A percentile compares a stretch with the other conserved stretches of the same genome.
phyloP scores from a whole-genome alignment of 108 stramenopile species.

The Epithemia pelagica region DNA sequence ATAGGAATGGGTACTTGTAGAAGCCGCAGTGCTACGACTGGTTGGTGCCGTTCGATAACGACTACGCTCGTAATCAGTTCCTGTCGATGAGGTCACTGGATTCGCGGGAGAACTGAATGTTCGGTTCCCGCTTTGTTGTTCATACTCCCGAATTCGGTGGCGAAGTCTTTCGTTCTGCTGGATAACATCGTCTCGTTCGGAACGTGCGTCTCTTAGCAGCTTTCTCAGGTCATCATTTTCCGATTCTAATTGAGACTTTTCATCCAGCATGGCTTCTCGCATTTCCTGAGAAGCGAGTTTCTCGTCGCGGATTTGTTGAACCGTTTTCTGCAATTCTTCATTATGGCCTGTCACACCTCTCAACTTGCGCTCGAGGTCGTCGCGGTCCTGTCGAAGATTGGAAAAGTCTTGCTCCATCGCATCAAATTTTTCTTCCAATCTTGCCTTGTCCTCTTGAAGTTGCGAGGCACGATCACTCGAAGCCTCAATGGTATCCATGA shows the following conservation, averaged over 20 bases:
- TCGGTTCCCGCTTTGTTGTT: neutral
- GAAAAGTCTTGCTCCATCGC: neutral
- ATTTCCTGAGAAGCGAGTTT: no score
- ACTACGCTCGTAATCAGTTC: neutral
- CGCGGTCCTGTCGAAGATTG: neutral
- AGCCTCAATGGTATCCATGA: neutral
- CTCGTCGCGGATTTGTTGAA: neutral
- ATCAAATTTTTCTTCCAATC: neutral
- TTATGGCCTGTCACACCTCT: neutral
- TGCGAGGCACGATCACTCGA: neutral
- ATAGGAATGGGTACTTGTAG: neutral
- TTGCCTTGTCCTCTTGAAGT: neutral
- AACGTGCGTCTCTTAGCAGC: neutral
- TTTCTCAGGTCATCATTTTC: neutral
- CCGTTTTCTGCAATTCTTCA: conserved; percentile 2
- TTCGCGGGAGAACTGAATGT: neutral
- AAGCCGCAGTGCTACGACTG: neutral
- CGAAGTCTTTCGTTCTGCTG: neutral
- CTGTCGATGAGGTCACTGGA: no score
- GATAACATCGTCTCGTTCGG: neutral
- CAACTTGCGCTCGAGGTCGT: neutral
- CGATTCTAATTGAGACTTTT: neutral
- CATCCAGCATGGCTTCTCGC: neutral
- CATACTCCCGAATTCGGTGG: neutral
- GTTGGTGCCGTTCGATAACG: neutral